A percentile compares a stretch with the other conserved stretches of the same genome.
phyloP scores from a whole-genome alignment of 2,329 filamentous ascomycete species.

The Didymella arachidicola region DNA sequence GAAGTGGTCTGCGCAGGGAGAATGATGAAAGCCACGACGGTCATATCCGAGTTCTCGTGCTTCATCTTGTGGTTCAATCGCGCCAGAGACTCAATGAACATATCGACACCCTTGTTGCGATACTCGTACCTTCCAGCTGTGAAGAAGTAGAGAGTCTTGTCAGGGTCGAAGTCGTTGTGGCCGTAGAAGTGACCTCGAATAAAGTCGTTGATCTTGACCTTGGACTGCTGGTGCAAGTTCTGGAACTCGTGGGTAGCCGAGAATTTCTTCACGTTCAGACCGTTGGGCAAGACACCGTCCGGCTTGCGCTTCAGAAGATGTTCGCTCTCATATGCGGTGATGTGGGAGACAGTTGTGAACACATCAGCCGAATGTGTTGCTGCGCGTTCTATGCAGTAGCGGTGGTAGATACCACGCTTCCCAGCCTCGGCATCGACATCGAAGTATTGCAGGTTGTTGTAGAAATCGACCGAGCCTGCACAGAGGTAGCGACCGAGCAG shows the following conservation, averaged over 20 bases:
- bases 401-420: constrained; percentile 97
- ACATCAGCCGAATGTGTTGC: constrained; percentile 92
- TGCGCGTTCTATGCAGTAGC: constrained; percentile 96
- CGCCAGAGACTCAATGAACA: constrained; percentile 98
- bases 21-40: constrained; percentile 96
- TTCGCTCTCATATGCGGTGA: constrained; percentile 97
- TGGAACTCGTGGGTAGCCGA: constrained; percentile 99
- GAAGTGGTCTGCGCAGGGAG: constrained; percentile 98
- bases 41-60: constrained; percentile 82
- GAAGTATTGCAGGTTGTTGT: constrained; percentile 97
- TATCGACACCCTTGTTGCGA: constrained; percentile 97
- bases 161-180: constrained; percentile 94
- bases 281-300: constrained; percentile 94
- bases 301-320: constrained; percentile 97
- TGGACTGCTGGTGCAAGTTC: constrained; percentile 94
- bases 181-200: constrained; percentile 98
- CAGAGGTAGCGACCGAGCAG: constrained; percentile 95
- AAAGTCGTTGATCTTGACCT: constrained; percentile 98
- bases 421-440: constrained; percentile 96
- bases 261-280: constrained; percentile 98
- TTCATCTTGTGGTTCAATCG: constrained; percentile 95
- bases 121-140: constrained; percentile 97
- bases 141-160: constrained; percentile 98
- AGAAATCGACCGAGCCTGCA: constrained; percentile 97
- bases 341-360: constrained; percentile 98